Base-by-base conservation (phyloP, 2,329 filamentous ascomycete species). In the Colletotrichum theobromicola region DNA sequence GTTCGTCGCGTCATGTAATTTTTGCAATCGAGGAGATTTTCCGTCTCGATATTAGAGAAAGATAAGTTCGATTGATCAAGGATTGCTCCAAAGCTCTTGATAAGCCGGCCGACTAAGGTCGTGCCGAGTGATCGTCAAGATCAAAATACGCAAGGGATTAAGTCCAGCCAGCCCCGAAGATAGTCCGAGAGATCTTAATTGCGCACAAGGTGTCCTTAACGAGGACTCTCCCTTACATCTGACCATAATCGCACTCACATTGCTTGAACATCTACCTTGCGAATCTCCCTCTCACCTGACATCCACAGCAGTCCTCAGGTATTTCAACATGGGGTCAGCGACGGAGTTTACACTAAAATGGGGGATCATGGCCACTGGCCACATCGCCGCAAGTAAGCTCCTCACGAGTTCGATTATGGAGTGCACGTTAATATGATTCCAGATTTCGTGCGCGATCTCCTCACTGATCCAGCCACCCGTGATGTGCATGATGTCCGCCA, bases 401-500 rank as follows among this genome's bases (percentile, higher is more conserved):
- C 10, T 28, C 24, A 26, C 5, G 9, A 16, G 7, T 28, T 24
- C 24, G 13, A 28, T n/a, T 15, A 57, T 0, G 0, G 18, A 18
- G 7, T 57, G 21, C 53, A 15, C 53, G 18, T 57, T 21, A 2
- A 57, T 28, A 57, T 0, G 18, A 57, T 2, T 7, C 0, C 0
- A 63, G 32, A 63, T 28, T 42, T 63, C 18, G 62, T 50, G 7
- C 93, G 93, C 83, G 95, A 98, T 81, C 90, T 98, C 64, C 91
- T 96, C 77, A 89, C 91, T 72, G 92, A 96, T 83, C 93, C 95
- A n/a, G 86, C 89, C 34, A 87, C 88, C 55, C 94, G 95, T 77
- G 90, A 89, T 67, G 93, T 94, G 67, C 85, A 87, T 72, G 94
- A 97, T 78, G 88, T 98, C 76, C 89, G 90, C 68, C 95, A 98